These are phyloP conservation scores for Tuctoria greenei DNA, from an alignment of 176 grass and related monocot genomes.

Conservation along the genomic window DNA sequence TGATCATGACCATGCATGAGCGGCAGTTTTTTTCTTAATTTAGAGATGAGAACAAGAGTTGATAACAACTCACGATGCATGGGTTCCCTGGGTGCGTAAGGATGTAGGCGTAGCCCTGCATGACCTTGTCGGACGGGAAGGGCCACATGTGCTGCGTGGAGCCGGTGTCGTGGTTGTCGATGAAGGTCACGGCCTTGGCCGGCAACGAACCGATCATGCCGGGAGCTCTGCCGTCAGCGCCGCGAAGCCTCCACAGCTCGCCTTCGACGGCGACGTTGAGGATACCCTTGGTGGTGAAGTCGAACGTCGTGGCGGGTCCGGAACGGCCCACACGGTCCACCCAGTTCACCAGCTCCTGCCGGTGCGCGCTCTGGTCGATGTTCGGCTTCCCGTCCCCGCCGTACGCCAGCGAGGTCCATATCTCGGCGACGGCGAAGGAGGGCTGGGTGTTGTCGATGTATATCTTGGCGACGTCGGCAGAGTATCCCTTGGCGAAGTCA, in stretches of 20 bases:
- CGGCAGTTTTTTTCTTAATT: neutral
- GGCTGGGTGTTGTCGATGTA: constrained; percentile 64
- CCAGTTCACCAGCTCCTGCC: constrained; percentile 82
- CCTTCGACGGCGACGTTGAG: constrained; percentile 70
- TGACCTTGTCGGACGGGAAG: constrained; percentile 76
- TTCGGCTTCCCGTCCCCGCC: constrained; percentile 40
- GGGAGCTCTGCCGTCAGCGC: constrained; percentile 52
- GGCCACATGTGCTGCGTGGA: constrained; percentile 79
- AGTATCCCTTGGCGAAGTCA: constrained; percentile 79
- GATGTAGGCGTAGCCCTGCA: constrained; percentile 96
- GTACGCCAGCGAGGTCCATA: constrained; percentile 58
- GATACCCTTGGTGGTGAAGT: constrained; percentile 80
- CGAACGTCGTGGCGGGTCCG: constrained; percentile 48
- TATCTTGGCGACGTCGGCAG: constrained; percentile 58
- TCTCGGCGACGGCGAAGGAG: constrained; percentile 63
- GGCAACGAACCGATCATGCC: constrained; percentile 73
- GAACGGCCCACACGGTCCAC: constrained; percentile 34
- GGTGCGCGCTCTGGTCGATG: constrained; percentile 50
- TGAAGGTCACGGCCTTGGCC: constrained; percentile 72
- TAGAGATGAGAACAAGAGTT: neutral
- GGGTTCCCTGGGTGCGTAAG: constrained; percentile 79
- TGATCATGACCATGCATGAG: neutral
- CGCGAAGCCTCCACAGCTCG: constrained; percentile 56
- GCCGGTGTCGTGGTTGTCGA: constrained; percentile 88
- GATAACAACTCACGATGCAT: constrained; percentile 68